A percentile compares a stretch with the other conserved stretches of the same genome.
Evolutionary conservation across 495 filamentous ascomycete species (phyloP).

Genomic region (Aspergillus bertholletiae): DNA sequence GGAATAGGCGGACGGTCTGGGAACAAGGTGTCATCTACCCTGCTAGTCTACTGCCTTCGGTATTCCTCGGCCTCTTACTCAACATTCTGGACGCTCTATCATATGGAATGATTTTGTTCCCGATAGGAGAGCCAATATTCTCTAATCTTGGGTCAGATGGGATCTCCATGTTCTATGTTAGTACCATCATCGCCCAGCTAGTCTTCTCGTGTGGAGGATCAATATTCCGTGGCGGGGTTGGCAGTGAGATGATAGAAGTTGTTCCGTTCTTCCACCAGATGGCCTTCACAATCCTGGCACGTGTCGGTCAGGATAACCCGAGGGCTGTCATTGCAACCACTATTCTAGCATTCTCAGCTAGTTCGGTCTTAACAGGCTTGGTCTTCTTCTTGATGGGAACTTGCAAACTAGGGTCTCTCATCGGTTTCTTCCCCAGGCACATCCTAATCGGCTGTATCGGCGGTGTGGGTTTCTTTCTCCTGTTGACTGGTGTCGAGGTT

Average conservation of each 20-base stretch:
- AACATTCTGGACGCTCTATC: slow-evolving; percentile 94
- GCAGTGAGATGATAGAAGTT: slow-evolving; percentile 98
- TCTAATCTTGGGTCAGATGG: slow-evolving; percentile 80
- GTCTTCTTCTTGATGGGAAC: slow-evolving; percentile 89
- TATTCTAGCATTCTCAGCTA: slow-evolving; percentile 84
- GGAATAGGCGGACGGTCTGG: slow-evolving; percentile 66
- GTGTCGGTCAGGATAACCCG: slow-evolving; percentile 74
- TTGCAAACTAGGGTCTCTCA: slow-evolving; percentile 81
- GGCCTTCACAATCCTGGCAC: slow-evolving; percentile 80
- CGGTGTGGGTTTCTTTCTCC: slow-evolving; percentile 93
- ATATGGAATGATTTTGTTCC: slow-evolving; percentile 97
- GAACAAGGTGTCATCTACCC: slow-evolving; percentile 61
- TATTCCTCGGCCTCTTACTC: slow-evolving; percentile 81
- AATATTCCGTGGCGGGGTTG: slow-evolving; percentile 86
- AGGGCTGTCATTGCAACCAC: slow-evolving; percentile 88
- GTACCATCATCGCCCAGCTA: slow-evolving; percentile 89
- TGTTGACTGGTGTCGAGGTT: slow-evolving; percentile 89
- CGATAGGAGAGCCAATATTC: slow-evolving; percentile 81
- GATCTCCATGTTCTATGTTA: slow-evolving; percentile 98
- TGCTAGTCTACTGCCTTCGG: slow-evolving; percentile 70
- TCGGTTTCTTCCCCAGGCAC: slow-evolving; percentile 93
- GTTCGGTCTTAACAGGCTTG: slow-evolving; percentile 83
- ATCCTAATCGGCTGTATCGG: slow-evolving; percentile 98
- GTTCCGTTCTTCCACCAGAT: slow-evolving; percentile 98
- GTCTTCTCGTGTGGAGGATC: slow-evolving; percentile 85